Conservation (phyloP, 768 basidiomycete species). For the Lenzites betulinus region DNA sequence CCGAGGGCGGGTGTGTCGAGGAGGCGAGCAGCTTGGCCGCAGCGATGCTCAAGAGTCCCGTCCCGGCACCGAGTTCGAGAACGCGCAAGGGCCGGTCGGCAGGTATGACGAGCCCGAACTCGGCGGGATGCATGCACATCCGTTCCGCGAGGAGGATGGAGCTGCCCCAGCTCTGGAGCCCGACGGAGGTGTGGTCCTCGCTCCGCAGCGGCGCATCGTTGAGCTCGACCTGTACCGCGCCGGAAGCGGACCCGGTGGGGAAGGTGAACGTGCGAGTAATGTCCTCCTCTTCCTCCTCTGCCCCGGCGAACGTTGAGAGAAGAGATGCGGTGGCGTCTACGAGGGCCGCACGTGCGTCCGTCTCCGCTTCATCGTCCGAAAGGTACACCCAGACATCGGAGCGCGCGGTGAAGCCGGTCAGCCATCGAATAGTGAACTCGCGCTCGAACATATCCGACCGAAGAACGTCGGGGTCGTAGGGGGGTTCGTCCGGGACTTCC, state of each 20-base stretch:
- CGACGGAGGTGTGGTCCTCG: slow-evolving; percentile 77
- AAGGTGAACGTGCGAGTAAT: slow-evolving; percentile 59
- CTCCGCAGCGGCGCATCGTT: slow-evolving; percentile 68
- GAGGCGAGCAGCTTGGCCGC: slow-evolving; percentile 48
- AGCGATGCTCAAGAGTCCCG: slow-evolving; percentile 78
- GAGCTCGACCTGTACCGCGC: slow-evolving; percentile 51
- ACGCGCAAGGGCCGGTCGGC: slow-evolving; percentile 31
- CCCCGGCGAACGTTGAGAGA: slow-evolving; percentile 51
- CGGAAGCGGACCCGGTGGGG: slow-evolving; percentile 22
- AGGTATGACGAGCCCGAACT: slow-evolving; percentile 38
- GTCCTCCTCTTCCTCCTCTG: slow-evolving; percentile 43
- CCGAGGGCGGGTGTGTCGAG: slow-evolving; percentile 26
- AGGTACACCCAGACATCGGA: slow-evolving; percentile 52
- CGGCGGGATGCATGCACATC: slow-evolving; percentile 51
- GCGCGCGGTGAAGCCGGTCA: slow-evolving; percentile 67
- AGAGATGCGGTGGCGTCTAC: slow-evolving; percentile 61
- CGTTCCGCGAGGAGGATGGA: slow-evolving; percentile 69
- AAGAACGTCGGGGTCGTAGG: slow-evolving; percentile 46
- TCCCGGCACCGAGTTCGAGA: slow-evolving; percentile 85
- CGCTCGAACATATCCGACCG: slow-evolving; percentile 69
- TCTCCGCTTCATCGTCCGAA: slow-evolving; percentile 37
- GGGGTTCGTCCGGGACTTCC: slow-evolving; percentile 28
- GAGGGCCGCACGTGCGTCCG: slow-evolving; percentile 41
- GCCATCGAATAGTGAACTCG: slow-evolving; percentile 69
- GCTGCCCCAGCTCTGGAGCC: slow-evolving; percentile 85